Conservation (phyloP, 176 grass and related monocot genomes). For the Oryza meyeriana region DNA sequence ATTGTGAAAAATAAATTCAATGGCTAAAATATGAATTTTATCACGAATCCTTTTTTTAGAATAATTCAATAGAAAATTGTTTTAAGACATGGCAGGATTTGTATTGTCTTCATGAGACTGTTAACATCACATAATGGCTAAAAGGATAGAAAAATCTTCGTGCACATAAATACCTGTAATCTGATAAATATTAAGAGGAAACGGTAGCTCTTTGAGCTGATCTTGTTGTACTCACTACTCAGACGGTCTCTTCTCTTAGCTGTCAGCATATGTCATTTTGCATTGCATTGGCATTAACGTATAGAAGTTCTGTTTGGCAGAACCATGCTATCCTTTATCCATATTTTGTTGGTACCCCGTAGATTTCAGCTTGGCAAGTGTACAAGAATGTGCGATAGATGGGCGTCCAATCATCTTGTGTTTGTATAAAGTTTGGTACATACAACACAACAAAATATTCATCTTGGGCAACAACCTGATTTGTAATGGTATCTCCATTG, state of each 20-base stretch:
- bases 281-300: background rate
- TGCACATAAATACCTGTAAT: background rate
- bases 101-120: background rate
- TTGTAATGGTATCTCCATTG: too few relatives aligned
- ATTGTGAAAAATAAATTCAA: background rate
- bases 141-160: background rate
- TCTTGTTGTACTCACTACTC: background rate
- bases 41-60: background rate
- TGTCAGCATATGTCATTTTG: slow-evolving; percentile 1
- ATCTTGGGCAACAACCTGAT: too few relatives aligned
- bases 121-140: background rate
- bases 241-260: background rate
- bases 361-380: too few relatives aligned
- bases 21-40: background rate
- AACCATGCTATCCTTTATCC: background rate
- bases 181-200: background rate
- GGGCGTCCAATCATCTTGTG: too few relatives aligned
- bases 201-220: background rate
- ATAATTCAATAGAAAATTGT: background rate
- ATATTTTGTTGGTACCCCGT: too few relatives aligned
- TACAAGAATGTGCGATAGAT: too few relatives aligned
- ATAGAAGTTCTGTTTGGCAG: background rate
- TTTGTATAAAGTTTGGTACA: background rate
- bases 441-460: background rate
- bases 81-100: background rate